phyloP scores from a whole-genome alignment of 345 rosid species.

The Arabidopsis thaliana region TAIR10.1 NC_003071.7:11880501-11881000 shows the following conservation, averaged over 20 bases:
- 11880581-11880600: constrained; percentile 80
- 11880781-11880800: constrained; percentile 6
- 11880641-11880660: constrained; percentile 52
- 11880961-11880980: constrained; percentile 11
- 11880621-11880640: constrained; percentile 64
- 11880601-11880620: constrained; percentile 92
- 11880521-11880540: constrained; percentile 92
- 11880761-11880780: constrained; percentile 4
- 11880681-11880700: constrained; percentile 25
- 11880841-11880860: constrained; percentile 18
- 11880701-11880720: constrained; percentile 24
- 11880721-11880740: constrained; percentile 12
- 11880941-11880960: constrained; percentile 27
- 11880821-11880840: neutral
- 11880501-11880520: constrained; percentile 93
- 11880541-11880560: constrained; percentile 93
- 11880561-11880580: constrained; percentile 89
- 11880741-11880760: constrained; percentile 16
- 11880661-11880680: constrained; percentile 21
- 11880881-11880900: constrained; percentile 24
- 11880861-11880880: neutral
- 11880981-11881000: neutral
- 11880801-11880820: constrained; percentile 21
- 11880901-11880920: constrained; percentile 18
- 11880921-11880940: constrained; percentile 3